Conservation (phyloP, 1,284 basidiomycete species). For the Ganoderma multipileum region DNA sequence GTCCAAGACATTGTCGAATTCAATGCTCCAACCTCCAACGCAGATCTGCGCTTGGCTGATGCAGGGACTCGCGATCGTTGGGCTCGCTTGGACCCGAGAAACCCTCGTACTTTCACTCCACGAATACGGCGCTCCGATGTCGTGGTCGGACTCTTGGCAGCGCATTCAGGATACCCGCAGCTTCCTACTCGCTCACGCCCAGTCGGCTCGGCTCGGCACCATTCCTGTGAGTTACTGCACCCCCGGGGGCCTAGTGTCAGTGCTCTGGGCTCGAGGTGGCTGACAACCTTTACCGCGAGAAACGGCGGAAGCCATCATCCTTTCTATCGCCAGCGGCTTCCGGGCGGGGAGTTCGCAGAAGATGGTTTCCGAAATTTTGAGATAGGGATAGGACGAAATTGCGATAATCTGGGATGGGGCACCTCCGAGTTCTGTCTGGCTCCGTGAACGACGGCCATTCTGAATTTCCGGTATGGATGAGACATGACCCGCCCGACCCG, state of each 20-base stretch:
- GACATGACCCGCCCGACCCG: background rate
- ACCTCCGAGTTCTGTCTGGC: background rate
- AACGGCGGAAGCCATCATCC: background rate
- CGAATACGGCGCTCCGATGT: conserved; percentile 7
- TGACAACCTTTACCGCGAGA: background rate
- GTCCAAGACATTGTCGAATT: background rate
- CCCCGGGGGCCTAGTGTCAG: background rate
- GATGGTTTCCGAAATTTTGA: background rate
- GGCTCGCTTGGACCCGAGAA: background rate
- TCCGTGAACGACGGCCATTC: background rate
- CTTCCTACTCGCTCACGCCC: background rate
- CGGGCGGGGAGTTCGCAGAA: background rate
- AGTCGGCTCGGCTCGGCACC: background rate
- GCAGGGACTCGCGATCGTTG: background rate
- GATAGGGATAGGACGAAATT: background rate
- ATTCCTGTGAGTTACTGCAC: background rate
- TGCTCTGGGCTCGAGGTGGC: background rate
- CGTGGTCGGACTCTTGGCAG: background rate
- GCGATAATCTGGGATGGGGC: background rate
- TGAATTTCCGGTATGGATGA: background rate
- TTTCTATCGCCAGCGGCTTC: background rate
- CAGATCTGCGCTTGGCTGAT: background rate
- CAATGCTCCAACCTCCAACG: background rate
- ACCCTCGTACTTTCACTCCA: conserved; percentile 4
- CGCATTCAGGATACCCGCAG: background rate